phyloP scores from a whole-genome alignment of 1,284 basidiomycete species.

The Leccinum glutinopallens region DNA sequence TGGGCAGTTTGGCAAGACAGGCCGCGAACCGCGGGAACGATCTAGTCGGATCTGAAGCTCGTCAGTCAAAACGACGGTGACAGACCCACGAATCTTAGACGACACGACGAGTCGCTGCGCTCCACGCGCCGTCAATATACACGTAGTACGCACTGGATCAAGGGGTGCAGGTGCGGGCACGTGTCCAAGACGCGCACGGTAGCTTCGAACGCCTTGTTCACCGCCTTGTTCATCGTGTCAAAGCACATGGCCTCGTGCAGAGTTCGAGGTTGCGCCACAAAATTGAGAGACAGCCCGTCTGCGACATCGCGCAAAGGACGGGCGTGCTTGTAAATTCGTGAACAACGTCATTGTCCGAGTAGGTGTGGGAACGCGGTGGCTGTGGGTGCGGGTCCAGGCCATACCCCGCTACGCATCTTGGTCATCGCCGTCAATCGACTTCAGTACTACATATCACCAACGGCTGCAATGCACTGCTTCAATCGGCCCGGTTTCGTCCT shows the following conservation, averaged over 20 bases:
- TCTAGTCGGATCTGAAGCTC: constrained; percentile 12
- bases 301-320: constrained; percentile 9
- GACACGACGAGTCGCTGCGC: neutral
- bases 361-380: too few relatives aligned
- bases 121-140: neutral
- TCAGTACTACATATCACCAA: too few relatives aligned
- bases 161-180: constrained; percentile 10
- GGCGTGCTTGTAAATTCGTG: neutral
- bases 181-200: neutral
- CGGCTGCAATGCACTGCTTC: too few relatives aligned
- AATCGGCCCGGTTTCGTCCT: too few relatives aligned
- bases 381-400: too few relatives aligned
- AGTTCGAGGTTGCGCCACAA: constrained; percentile 17
- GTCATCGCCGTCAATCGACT: too few relatives aligned
- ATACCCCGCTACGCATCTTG: too few relatives aligned
- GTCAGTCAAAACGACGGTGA: constrained; percentile 27
- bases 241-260: neutral
- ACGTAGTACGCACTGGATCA: constrained; percentile 17
- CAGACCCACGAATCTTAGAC: constrained; percentile 25
- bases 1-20: constrained; percentile 37
- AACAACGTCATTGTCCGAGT: too few relatives aligned
- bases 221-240: neutral
- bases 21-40: constrained; percentile 34
- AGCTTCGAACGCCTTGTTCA: neutral
- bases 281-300: constrained; percentile 5